Evolutionary conservation across 179 eudicot species (phyloP).

Genomic region (Pouteria campechiana): DNA sequence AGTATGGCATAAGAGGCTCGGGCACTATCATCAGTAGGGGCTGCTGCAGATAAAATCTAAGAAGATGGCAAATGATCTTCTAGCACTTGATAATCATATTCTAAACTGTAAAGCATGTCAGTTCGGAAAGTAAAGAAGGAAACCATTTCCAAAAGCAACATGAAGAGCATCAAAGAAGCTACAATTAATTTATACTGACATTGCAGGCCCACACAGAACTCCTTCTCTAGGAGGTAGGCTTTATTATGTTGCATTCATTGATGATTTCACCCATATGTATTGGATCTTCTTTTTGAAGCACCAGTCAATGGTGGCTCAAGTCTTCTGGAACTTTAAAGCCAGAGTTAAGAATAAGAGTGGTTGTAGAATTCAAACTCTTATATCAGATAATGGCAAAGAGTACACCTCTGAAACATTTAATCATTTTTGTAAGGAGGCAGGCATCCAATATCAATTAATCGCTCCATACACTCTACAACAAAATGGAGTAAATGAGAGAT

Average conservation of each 20-base stretch:
- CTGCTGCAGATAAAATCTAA: no score
- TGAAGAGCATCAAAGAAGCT: conserved; percentile 6
- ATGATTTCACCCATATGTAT: conserved; percentile 8
- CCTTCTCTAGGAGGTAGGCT: background rate
- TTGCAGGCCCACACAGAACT: conserved; percentile 7
- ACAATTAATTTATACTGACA: conserved; percentile 8
- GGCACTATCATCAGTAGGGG: background rate
- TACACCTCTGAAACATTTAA: background rate
- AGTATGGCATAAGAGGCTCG: background rate
- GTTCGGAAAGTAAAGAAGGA: background rate
- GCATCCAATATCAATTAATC: conserved; percentile 5
- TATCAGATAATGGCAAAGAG: conserved; percentile 9
- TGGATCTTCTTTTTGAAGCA: conserved; percentile 10
- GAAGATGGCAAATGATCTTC: background rate
- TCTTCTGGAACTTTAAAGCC: conserved; percentile 5
- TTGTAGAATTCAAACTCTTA: background rate
- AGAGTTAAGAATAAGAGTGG: conserved; percentile 7
- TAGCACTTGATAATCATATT: background rate
- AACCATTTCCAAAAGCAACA: background rate
- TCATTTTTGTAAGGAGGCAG: conserved; percentile 4
- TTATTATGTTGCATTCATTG: conserved; percentile 8
- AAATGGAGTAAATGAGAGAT: background rate
- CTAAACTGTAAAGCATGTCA: background rate
- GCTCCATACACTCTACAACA: conserved; percentile 7
- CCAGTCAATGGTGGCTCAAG: conserved; percentile 1